Conservation (phyloP, 768 basidiomycete species). For the Nidularia pulvinata region DNA sequence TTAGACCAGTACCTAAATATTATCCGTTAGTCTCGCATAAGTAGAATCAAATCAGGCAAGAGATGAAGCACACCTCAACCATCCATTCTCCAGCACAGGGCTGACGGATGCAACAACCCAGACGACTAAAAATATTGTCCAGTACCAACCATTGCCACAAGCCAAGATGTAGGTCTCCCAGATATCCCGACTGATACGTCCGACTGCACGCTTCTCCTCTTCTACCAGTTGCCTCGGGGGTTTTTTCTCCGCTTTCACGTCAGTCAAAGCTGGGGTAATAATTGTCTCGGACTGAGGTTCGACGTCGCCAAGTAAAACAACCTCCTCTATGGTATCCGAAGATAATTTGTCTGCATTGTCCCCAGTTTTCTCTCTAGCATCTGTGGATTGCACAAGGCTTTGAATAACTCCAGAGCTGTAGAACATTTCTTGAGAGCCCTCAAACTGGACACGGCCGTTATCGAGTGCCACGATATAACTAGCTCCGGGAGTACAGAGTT, state of each 20-base stretch:
- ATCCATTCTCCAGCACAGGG: conserved; percentile 73
- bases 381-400: conserved; percentile 62
- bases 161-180: conserved; percentile 47
- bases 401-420: conserved; percentile 63
- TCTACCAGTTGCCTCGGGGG: conserved; percentile 82
- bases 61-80: conserved; percentile 47
- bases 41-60: background rate
- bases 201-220: conserved; percentile 78
- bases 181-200: conserved; percentile 63
- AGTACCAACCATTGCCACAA: conserved; percentile 50
- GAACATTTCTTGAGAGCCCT: conserved; percentile 66
- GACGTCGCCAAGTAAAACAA: background rate
- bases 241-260: conserved; percentile 23
- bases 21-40: no score
- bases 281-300: conserved; percentile 24
- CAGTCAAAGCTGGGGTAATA: conserved; percentile 38
- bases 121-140: conserved; percentile 52
- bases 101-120: conserved; percentile 58
- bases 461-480: conserved; percentile 83
- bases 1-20: conserved; percentile 55
- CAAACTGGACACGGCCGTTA: conserved; percentile 76
- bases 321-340: conserved; percentile 17
- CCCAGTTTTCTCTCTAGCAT: conserved; percentile 28
- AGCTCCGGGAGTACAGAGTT: conserved; percentile 81
- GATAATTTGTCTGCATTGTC: conserved; percentile 48